Conservation (phyloP, 495 filamentous ascomycete species). For the Pyrenula aspistea region DNA sequence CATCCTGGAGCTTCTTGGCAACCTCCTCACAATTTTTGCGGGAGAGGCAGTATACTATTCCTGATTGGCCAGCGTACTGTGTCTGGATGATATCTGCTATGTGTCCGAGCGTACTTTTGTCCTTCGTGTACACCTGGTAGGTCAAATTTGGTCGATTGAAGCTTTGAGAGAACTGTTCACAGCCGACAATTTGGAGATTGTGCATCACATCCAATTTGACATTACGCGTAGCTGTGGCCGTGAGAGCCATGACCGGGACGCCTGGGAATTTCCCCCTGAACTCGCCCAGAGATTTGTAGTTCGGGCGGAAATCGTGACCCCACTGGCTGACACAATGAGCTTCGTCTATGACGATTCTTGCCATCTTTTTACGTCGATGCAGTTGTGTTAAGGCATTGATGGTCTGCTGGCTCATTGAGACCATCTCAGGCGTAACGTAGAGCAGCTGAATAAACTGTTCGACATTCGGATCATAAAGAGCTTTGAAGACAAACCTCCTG, state of each 20-base stretch:
- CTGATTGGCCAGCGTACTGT: constrained; percentile 56
- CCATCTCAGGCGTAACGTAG: constrained; percentile 95
- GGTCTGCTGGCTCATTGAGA: constrained; percentile 62
- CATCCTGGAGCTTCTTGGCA: constrained; percentile 48
- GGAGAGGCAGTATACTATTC: constrained; percentile 92
- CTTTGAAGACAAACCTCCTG: constrained; percentile 44
- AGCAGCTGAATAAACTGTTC: constrained; percentile 69
- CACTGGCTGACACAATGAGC: constrained; percentile 98
- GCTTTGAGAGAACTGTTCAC: constrained; percentile 71
- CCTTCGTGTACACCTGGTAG: constrained; percentile 62
- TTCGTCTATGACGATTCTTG: constrained; percentile 91
- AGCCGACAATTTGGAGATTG: constrained; percentile 69
- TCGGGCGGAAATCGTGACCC: constrained; percentile 96
- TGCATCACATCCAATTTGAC: constrained; percentile 83
- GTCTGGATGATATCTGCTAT: constrained; percentile 63
- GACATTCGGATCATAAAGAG: constrained; percentile 44
- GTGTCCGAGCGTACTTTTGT: constrained; percentile 42
- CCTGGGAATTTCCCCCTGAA: constrained; percentile 55
- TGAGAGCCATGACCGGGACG: constrained; percentile 87
- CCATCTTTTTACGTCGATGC: constrained; percentile 53
- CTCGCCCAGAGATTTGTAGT: constrained; percentile 78
- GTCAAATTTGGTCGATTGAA: constrained; percentile 90
- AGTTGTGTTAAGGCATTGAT: constrained; percentile 48
- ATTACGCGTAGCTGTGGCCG: constrained; percentile 86
- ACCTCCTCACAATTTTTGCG: constrained; percentile 69